phyloP scores from a whole-genome alignment of 2,329 filamentous ascomycete species.

The Alternaria hordeiaustralica region DNA sequence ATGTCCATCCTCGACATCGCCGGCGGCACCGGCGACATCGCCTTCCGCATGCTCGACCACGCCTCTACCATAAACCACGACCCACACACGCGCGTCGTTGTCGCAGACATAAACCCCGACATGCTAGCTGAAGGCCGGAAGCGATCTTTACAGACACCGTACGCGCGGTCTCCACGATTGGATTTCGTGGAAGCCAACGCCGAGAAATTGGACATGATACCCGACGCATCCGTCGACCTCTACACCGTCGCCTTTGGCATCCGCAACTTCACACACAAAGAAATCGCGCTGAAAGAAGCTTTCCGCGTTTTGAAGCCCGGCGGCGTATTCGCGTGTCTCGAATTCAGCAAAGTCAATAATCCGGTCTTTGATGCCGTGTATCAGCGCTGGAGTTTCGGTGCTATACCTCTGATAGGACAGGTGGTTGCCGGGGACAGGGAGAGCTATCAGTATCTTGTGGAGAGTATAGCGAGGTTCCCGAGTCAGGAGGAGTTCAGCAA shows the following conservation, averaged over 20 bases:
- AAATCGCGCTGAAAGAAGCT: constrained; percentile 80
- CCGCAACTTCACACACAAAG: constrained; percentile 94
- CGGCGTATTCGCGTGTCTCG: constrained; percentile 93
- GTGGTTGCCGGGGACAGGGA: constrained; percentile 91
- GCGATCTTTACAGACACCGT: constrained; percentile 70
- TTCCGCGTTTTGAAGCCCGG: constrained; percentile 90
- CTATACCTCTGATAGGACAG: constrained; percentile 94
- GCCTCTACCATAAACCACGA: constrained; percentile 82
- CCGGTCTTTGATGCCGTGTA: constrained; percentile 83
- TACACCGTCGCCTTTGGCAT: constrained; percentile 99
- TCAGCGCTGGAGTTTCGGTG: constrained; percentile 93
- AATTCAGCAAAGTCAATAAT: constrained; percentile 87
- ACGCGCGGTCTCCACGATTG: constrained; percentile 62
- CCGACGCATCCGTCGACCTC: constrained; percentile 78
- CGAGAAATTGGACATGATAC: constrained; percentile 72
- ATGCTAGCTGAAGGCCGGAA: constrained; percentile 91
- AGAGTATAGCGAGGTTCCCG: constrained; percentile 95
- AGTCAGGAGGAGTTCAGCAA: constrained; percentile 81
- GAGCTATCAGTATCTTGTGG: constrained; percentile 97
- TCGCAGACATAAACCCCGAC: constrained; percentile 93
- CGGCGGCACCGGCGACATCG: constrained; percentile 96
- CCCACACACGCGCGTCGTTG: constrained; percentile 80
- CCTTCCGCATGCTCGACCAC: constrained; percentile 93
- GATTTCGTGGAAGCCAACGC: constrained; percentile 90
- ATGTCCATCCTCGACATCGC: constrained; percentile 92